Conservation (phyloP, 2,329 filamentous ascomycete genomes). For the Harringtonia lauricola region DNA sequence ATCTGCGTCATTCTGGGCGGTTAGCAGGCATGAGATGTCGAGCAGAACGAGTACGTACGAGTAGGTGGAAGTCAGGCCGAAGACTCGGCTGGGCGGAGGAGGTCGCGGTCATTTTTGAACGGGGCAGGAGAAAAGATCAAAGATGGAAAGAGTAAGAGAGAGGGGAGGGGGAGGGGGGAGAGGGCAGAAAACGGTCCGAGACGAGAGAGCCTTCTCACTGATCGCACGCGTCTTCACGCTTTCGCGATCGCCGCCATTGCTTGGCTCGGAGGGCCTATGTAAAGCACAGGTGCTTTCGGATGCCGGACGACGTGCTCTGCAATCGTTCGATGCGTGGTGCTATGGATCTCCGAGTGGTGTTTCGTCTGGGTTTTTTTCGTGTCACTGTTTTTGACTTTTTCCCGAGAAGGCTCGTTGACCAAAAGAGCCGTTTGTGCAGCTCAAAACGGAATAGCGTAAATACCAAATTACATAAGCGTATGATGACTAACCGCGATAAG, state of each 20-base stretch:
- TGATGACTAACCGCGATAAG: too few species aligned
- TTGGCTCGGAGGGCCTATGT: not conserved
- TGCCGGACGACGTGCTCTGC: not conserved
- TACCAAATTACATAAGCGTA: too few species aligned
- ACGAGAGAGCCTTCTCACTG: not conserved
- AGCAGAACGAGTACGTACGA: slow-evolving; percentile 3
- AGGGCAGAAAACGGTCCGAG: not conserved
- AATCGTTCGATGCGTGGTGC: not conserved
- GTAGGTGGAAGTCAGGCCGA: slow-evolving; percentile 7
- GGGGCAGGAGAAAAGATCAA: not conserved
- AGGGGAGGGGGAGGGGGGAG: not conserved
- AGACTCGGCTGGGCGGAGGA: too few species aligned
- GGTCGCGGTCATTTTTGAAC: not conserved
- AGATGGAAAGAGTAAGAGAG: not conserved
- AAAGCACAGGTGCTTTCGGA: not conserved
- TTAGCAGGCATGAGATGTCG: not conserved
- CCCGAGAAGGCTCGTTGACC: too few species aligned
- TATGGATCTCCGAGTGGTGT: not conserved
- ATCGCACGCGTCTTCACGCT: slow-evolving; percentile 10
- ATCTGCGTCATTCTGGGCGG: slow-evolving; percentile 59
- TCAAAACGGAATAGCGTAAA: too few species aligned
- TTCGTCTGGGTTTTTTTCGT: not conserved
- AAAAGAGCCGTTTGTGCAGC: too few species aligned
- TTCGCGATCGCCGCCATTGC: slow-evolving; percentile 11
- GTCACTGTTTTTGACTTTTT: not conserved